Conservation (phyloP, 352 stramenopile species). For the Phytophthora pisi region DNA sequence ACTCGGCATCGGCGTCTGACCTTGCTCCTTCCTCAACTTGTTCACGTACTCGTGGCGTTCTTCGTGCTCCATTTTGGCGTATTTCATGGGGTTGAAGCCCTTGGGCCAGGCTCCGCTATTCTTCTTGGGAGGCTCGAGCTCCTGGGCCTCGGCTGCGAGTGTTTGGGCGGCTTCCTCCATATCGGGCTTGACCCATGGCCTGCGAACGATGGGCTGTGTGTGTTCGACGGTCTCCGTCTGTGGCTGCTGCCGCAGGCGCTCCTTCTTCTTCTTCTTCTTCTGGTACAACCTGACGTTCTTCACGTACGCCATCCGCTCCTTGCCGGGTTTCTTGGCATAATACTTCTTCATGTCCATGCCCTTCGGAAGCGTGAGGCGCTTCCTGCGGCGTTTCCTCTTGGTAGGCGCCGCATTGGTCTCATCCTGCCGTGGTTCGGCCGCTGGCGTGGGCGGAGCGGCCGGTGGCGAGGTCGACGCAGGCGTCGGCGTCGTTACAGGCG, state of each 20-base stretch:
- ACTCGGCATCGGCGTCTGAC: neutral
- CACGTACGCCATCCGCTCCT: conserved; percentile 30
- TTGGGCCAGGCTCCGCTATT: conserved; percentile 1
- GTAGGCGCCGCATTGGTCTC: neutral
- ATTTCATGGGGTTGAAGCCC: conserved; percentile 24
- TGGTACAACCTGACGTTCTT: conserved; percentile 23
- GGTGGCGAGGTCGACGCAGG: neutral
- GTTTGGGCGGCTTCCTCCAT: neutral
- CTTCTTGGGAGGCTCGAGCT: neutral
- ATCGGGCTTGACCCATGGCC: neutral
- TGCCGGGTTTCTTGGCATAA: conserved; percentile 27
- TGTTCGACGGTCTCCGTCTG: neutral
- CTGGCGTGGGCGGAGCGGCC: neutral
- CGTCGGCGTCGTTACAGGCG: neutral
- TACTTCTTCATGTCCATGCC: conserved; percentile 30
- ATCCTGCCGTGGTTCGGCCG: neutral
- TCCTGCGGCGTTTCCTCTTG: neutral
- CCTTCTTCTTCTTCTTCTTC: neutral
- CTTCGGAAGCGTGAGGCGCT: conserved; percentile 3
- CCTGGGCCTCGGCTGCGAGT: neutral
- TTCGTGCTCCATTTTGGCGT: conserved; percentile 21
- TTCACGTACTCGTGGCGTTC: conserved; percentile 31
- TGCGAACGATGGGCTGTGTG: neutral
- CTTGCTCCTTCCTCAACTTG: conserved; percentile 18
- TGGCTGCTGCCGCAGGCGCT: neutral